These are phyloP conservation scores for Sedum album DNA, from an alignment of 164 flowering plant genomes.

Conservation along the genomic window DNA sequence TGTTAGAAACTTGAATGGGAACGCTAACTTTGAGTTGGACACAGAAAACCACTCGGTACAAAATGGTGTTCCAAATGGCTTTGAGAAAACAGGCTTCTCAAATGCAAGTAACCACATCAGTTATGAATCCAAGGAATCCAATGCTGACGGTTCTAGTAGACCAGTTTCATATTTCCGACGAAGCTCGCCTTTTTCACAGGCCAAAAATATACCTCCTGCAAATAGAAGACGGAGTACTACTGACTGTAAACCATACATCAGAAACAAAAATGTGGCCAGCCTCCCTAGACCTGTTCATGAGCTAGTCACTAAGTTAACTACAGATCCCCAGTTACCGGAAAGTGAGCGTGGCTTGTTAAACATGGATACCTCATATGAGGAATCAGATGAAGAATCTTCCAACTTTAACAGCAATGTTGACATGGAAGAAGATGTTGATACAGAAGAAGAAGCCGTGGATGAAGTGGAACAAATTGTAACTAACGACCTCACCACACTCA, in stretches of 20 bases:
- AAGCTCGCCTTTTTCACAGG: constrained; percentile 65
- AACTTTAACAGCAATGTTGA: constrained; percentile 15
- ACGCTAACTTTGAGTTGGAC: constrained; percentile 20
- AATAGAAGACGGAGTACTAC: constrained; percentile 18
- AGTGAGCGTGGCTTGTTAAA: constrained; percentile 9
- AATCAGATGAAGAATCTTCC: constrained; percentile 28
- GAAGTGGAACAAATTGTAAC: constrained; percentile 15
- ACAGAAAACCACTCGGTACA: constrained; percentile 27
- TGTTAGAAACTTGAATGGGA: constrained; percentile 25
- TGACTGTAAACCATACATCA: constrained; percentile 9
- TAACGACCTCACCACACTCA: constrained; percentile 44
- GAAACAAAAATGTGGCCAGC: constrained; percentile 12
- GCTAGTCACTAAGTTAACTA: constrained; percentile 15
- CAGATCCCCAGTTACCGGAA: constrained; percentile 10
- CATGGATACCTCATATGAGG: constrained; percentile 23
- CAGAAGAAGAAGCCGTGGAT: constrained; percentile 25
- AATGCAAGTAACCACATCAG: constrained; percentile 23
- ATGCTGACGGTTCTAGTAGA: constrained; percentile 25
- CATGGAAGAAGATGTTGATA: constrained; percentile 25
- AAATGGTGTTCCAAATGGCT: constrained; percentile 25
- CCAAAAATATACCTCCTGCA: constrained; percentile 21
- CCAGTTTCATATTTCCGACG: constrained; percentile 64
- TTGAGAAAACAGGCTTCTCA: constrained; percentile 27
- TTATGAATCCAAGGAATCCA: constrained; percentile 30
- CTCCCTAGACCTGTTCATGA: constrained; percentile 15